Evolutionary conservation across 2,329 filamentous ascomycete species (phyloP), one percentile per base, ranked within the genome.

Genomic region (Colletotrichum somersetense): DNA sequence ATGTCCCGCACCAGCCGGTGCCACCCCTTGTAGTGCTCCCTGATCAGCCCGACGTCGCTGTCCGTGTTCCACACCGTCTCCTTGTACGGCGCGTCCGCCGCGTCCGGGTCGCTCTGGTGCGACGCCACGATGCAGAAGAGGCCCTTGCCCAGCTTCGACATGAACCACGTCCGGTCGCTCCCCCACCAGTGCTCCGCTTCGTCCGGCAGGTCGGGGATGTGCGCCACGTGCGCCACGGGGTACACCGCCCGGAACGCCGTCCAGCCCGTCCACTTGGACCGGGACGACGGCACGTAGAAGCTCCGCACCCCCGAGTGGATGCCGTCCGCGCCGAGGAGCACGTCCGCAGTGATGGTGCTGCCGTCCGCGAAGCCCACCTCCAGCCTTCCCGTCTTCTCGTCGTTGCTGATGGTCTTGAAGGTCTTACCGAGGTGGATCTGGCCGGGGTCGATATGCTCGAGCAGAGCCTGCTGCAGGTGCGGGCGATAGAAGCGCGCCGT

Each of bases 311-410:
- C 79, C 26, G 85, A 88, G 74, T 86, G 84, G 58, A 89, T 84
- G 50, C 88, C 88, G 76, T 89, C 87, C 0, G 86, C 84, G 1
- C 86, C 87, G 20, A 89, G 81, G 33, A 88, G 75, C 52, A 88
- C 76, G 73, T 89, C 85, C 0, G 85, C 85, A 0, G 77, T 76
- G 0, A 80, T 79, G 3, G 76, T 80, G 0, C 81, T 83, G 7
- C 84, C 86, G 74, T 89, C 87, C n/a, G 81, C 78, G 74, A 89
- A 89, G 35, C 75, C 75, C 0, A 88, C 76, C 0, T 82, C 77
- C 1, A 80, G 75, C 53, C 77, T 77, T n/a, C 75, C 72, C 2
- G 72, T 74, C 3, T 66, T 62, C 0, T 77, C 76, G 20, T 81
- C 77, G 7, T 77, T 78, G 30, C 78, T 75, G 1, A 85, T 82